Evolutionary conservation across 768 basidiomycete genomes (phyloP).

Genomic region (Termitomyces sp.): DNA sequence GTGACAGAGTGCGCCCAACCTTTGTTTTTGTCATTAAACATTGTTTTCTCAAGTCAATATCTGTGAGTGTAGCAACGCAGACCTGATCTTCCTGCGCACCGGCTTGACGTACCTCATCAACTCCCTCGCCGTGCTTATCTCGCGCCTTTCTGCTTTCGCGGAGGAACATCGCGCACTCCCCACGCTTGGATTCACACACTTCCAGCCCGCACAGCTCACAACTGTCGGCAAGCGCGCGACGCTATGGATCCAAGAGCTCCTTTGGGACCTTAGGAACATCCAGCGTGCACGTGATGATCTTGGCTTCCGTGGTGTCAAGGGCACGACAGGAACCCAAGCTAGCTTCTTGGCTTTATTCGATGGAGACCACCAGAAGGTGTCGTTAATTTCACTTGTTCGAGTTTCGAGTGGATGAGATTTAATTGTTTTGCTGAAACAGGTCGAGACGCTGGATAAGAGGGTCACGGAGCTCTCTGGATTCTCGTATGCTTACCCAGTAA

Average conservation of each 20-base stretch:
- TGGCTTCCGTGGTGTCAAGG: constrained; percentile 97
- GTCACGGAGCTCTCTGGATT: constrained; percentile 93
- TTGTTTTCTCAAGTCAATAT: neutral
- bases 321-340: constrained; percentile 98
- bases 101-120: constrained; percentile 80
- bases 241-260: constrained; percentile 95
- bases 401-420: neutral
- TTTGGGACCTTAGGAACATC: constrained; percentile 96
- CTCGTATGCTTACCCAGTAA: constrained; percentile 92
- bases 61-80: constrained; percentile 71
- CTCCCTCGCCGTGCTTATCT: constrained; percentile 88
- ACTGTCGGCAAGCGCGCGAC: constrained; percentile 97
- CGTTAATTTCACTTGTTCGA: neutral
- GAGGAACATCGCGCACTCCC: constrained; percentile 82
- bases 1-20: constrained; percentile 76
- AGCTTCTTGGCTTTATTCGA: constrained; percentile 93
- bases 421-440: constrained; percentile 33
- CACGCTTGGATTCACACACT: constrained; percentile 96
- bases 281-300: constrained; percentile 85
- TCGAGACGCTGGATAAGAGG: constrained; percentile 80
- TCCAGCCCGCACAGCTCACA: constrained; percentile 97
- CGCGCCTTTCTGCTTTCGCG: constrained; percentile 82
- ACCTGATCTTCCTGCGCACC: constrained; percentile 92
- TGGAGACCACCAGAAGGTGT: constrained; percentile 87
- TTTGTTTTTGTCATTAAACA: neutral